Base-by-base conservation (phyloP, 2,329 filamentous ascomycete species). In the Talaromyces sp. region DNA sequence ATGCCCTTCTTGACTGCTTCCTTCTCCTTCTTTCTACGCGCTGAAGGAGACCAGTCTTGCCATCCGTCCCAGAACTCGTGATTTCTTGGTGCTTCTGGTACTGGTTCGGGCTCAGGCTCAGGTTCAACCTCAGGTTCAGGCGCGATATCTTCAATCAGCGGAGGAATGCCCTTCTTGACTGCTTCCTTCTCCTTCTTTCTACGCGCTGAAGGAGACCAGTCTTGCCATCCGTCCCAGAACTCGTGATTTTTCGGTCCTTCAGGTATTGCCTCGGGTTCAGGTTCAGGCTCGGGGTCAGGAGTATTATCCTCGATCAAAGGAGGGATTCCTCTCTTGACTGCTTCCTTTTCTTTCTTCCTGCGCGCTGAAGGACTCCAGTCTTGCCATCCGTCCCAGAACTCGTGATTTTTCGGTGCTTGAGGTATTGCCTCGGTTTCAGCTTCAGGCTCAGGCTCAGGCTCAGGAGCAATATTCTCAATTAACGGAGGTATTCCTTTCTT, bases 251-350 rank as follows among this genome's bases (percentile, higher is more conserved):
- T 53, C 3, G 40, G 53, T 40, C 62, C 62, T 31, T 65, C 58
- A 86, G 85, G 68, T 59, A 86, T 76, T 63, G 84, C 27, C 19
- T 60, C 63, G 1, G 63, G 47, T n/a, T 81, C 58, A 40, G 70
- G 66, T 58, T 70, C 77, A 75, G 84, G 65, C 19, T 64, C 49
- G 5, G 59, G 47, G n/a, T 68, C 29, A 31, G 80, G 65, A 38
- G 61, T 63, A 19, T 56, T 59, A 27, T 59, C 53, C 43, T 64
- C 58, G 31, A 49, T 40, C 10, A 62, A 36, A 10, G 65, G 61
- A 31, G 66, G 66, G 25, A 67, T 67, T 6, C 66, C 66, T 29
- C 34, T 67, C 31, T 31, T 19, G n/a, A 58, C 63, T n/a, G 63
- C 63, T 40, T 65, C 63, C 27, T 65, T 67, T 17, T 65, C 62